A percentile compares a stretch with the other conserved stretches of the same genome.
Evolutionary conservation across 257 asterid species (phyloP).

Genomic region (Mentha longifolia): DNA sequence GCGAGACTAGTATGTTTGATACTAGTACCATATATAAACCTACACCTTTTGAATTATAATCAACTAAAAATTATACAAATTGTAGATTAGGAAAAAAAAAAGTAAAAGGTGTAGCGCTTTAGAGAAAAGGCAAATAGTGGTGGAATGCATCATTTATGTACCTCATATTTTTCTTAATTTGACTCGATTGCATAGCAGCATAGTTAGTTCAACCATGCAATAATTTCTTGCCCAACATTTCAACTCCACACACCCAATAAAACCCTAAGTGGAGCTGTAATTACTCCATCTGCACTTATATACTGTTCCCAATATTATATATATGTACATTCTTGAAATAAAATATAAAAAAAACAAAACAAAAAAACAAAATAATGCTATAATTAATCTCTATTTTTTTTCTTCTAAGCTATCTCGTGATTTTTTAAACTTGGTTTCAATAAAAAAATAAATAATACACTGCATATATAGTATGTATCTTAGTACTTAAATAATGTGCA

Average conservation of each 20-base stretch:
- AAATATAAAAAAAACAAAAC: too few species aligned
- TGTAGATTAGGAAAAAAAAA: not conserved
- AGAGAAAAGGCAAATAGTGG: constrained; percentile 35
- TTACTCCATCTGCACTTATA: constrained; percentile 30
- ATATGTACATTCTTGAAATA: too few species aligned
- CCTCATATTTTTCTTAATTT: constrained; percentile 23
- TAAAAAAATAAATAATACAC: too few species aligned
- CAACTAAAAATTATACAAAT: not conserved
- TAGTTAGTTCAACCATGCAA: constrained; percentile 44
- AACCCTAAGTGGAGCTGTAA: constrained; percentile 42
- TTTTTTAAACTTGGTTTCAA: too few species aligned
- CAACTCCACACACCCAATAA: constrained; percentile 36
- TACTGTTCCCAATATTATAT: not conserved
- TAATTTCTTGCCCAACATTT: constrained; percentile 37
- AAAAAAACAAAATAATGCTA: not conserved
- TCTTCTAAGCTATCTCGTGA: too few species aligned
- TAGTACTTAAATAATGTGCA: too few species aligned
- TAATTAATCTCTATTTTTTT: not conserved
- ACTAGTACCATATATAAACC: not conserved
- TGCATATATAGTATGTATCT: too few species aligned
- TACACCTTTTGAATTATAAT: not conserved
- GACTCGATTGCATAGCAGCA: constrained; percentile 33
- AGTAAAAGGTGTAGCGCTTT: constrained; percentile 3
- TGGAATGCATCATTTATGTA: constrained; percentile 39
- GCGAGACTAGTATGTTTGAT: too few species aligned